These are phyloP conservation scores for Gleditsia sinensis DNA, from an alignment of 306 rosid genomes.

Conservation along the genomic window DNA sequence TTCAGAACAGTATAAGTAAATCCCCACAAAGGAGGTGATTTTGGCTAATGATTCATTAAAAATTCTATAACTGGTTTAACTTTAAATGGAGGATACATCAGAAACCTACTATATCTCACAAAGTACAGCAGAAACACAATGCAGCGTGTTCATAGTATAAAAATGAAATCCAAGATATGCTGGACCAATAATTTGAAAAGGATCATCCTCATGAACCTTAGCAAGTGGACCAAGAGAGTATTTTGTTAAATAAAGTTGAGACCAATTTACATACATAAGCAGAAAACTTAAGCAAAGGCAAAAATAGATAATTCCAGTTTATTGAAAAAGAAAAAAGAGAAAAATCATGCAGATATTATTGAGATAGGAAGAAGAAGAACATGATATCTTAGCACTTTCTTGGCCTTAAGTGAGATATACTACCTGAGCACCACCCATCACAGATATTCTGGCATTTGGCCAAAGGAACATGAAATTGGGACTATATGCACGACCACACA, in stretches of 20 bases:
- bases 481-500: constrained; percentile 99
- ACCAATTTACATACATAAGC: background rate
- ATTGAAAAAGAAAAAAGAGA: background rate
- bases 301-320: background rate
- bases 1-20: constrained; percentile 27
- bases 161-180: background rate
- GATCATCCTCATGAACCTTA: background rate
- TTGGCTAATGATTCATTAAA: constrained; percentile 6
- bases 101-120: constrained; percentile 13
- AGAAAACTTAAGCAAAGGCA: background rate
- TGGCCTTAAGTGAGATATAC: constrained; percentile 26
- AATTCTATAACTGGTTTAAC: constrained; percentile 2
- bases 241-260: background rate
- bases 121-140: background rate
- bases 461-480: constrained; percentile 94
- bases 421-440: constrained; percentile 99
- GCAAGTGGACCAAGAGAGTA: background rate
- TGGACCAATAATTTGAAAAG: constrained; percentile 14
- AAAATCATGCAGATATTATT: background rate
- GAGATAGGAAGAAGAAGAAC: background rate
- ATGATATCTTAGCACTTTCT: constrained; percentile 5
- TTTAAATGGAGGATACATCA: background rate
- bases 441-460: constrained; percentile 96
- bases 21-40: constrained; percentile 15
- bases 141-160: background rate